Evolutionary conservation across 176 grass and related monocot species (phyloP).

Genomic region (Rhynchospora pubera): DNA sequence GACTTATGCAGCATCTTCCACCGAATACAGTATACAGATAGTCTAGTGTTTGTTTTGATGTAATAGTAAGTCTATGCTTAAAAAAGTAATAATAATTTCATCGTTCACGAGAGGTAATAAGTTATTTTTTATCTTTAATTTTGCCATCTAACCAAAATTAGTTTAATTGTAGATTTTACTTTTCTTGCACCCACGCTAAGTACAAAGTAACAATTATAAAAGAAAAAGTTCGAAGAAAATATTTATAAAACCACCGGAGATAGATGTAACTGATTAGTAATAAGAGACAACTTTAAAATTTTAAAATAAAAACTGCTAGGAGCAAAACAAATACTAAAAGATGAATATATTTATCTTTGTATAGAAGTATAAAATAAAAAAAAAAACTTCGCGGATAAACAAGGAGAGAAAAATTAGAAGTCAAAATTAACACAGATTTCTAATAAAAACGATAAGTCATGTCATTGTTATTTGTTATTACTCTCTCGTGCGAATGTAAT

Average conservation of each 20-base stretch:
- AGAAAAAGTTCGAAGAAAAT: background rate
- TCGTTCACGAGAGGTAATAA: background rate
- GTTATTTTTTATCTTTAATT: background rate
- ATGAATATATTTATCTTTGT: no score
- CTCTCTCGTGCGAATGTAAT: no score
- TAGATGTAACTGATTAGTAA: background rate
- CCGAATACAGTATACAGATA: background rate
- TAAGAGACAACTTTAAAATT: background rate
- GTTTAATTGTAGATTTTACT: background rate
- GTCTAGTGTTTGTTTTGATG: background rate
- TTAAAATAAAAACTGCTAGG: background rate
- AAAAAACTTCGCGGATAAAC: no score
- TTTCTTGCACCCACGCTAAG: no score
- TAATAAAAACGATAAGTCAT: no score
- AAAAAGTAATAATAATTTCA: background rate
- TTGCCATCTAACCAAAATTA: background rate
- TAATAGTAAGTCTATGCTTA: background rate
- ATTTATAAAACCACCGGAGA: background rate
- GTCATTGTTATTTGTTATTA: no score
- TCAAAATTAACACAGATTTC: no score
- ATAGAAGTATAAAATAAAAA: no score
- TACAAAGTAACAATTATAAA: background rate
- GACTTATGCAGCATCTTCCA: background rate
- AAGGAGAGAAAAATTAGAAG: no score
- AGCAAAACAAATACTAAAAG: background rate